Evolutionary conservation across 129 eudicot species (phyloP), one percentile per base, ranked within the genome.

Genomic region (Mikania micrantha): DNA sequence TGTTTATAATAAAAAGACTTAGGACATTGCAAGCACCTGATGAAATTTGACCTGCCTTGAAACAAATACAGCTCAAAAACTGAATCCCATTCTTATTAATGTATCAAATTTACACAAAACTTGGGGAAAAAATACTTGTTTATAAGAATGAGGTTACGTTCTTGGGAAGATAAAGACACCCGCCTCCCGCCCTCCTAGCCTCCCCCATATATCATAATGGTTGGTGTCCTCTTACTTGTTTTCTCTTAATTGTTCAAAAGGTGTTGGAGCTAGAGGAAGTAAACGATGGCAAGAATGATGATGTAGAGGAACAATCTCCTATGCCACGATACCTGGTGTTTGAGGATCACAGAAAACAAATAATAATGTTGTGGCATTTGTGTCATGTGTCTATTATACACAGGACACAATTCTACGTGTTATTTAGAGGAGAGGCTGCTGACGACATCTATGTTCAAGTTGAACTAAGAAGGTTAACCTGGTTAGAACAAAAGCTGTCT

Each of bases 241-340:
- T 5, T 45, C 16, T 15, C 4, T 13, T 9, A 19, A 24, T 21
- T 1, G 2, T 10, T 11, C 17, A 20, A 86, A 20, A 86, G 99
- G 99, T 93, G 48, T 81, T 94, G 84, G 90, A 94, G 78, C 48
- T 94, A 60, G 99, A 94, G 80, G 99, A 89, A 78, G 90, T 85
- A 49, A 86, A 89, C 38, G 96, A 93, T 53, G 80, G 73, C 44
- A 77, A 67, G 64, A 77, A 44, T 22, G 79, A 70, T 9, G 88
- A 87, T 67, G 32, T 32, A 2, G 78, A 39, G 15, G 84, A 75
- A 12, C 79, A 72, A 77, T 79, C 93, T 67, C 88, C 90, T 21
- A 24, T 79, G 76, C 62, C 95, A 77, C 87, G 99, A 86, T 80
- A 82, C 34, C 76, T 74, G 56, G 78, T 84, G 53, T 93, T 89